These are phyloP conservation scores for Acer saccharum DNA, from an alignment of 345 rosid species.

Conservation along the genomic window DNA sequence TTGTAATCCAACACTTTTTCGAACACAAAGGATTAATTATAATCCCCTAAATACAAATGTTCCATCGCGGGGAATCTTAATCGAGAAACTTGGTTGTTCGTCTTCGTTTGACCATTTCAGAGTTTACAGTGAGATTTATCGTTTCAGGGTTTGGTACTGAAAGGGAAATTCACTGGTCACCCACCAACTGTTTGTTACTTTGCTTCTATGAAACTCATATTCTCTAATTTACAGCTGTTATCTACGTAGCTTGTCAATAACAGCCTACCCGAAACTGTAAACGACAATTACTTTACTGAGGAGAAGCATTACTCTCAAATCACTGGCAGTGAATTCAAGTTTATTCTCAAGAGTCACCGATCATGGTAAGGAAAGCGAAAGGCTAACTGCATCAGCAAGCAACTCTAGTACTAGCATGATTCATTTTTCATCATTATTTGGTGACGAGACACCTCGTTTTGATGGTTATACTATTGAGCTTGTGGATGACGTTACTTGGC, in stretches of 20 bases:
- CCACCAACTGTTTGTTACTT: constrained; percentile 39
- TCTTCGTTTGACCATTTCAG: background rate
- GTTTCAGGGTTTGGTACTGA: background rate
- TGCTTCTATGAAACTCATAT: constrained; percentile 17
- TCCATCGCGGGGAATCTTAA: too few species aligned
- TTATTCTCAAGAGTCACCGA: constrained; percentile 23
- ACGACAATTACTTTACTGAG: constrained; percentile 35
- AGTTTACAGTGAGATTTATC: background rate
- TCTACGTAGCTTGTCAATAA: background rate
- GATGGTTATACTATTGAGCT: constrained; percentile 46
- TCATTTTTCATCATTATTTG: constrained; percentile 40
- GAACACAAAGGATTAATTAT: too few species aligned
- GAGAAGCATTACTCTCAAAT: constrained; percentile 21
- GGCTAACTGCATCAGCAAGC: constrained; percentile 10
- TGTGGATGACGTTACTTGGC: constrained; percentile 77
- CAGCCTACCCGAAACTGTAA: background rate
- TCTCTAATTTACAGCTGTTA: background rate
- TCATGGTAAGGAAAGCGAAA: constrained; percentile 16
- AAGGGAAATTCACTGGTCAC: background rate
- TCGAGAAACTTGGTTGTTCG: background rate
- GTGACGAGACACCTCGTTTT: constrained; percentile 19
- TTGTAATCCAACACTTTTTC: too few species aligned
- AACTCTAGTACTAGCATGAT: constrained; percentile 16
- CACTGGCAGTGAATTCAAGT: constrained; percentile 3
- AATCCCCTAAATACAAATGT: too few species aligned